Conservation (phyloP, 306 rosid species). For the Lablab purpureus region DNA sequence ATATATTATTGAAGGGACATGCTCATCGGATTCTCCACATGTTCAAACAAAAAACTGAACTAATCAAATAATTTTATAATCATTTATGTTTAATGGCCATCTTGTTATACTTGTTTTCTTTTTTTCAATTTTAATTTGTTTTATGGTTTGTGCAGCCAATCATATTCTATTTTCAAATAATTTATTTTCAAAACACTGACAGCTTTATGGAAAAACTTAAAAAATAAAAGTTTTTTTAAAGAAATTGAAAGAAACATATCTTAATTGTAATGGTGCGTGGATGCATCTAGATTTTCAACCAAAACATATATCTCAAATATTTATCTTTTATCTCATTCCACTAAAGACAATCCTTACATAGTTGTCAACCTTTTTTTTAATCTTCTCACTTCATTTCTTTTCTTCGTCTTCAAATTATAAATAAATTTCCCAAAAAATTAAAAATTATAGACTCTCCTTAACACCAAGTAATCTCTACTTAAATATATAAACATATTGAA, state of each 20-base stretch:
- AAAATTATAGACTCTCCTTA: no score
- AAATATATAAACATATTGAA: no score
- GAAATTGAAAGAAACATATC: background rate
- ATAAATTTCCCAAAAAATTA: no score
- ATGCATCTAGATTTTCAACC: background rate
- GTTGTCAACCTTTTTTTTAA: background rate
- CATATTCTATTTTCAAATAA: background rate
- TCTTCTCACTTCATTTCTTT: background rate
- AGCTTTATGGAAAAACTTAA: background rate
- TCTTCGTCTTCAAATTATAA: background rate
- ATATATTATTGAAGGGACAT: conserved; percentile 42
- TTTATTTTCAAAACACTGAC: background rate
- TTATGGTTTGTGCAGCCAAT: background rate
- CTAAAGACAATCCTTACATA: background rate
- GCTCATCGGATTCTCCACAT: conserved; percentile 42
- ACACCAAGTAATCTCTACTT: no score
- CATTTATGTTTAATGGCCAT: background rate
- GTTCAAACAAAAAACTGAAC: conserved; percentile 44
- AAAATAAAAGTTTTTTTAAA: background rate
- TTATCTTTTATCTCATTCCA: background rate
- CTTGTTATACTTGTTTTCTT: background rate
- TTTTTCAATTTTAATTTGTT: background rate
- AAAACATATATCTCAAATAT: background rate
- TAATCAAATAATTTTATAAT: conserved; percentile 30
- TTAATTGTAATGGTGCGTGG: background rate